Evolutionary conservation across 2,329 filamentous ascomycete genomes (phyloP), one percentile per base, ranked within the genome.

Genomic region (Aspergillus ibericus): DNA sequence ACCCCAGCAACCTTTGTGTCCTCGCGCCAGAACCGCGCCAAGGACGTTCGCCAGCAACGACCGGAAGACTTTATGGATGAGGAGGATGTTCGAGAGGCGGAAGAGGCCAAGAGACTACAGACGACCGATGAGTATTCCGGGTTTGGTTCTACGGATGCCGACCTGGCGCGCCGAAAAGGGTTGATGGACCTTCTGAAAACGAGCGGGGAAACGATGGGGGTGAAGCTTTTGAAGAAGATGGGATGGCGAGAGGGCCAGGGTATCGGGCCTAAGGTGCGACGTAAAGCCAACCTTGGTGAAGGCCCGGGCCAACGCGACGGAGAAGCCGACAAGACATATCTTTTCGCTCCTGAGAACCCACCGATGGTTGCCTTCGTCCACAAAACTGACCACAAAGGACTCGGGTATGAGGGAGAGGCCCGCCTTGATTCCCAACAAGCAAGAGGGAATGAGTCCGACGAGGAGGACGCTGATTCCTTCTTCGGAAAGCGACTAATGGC

Each of bases 1-100:
- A 88, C 91, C 0, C 95, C 95, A 1, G 88, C 91, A 20, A 89
- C 91, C 0, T 99, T 98, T 74, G 88, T 96, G 9, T 98, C 93
- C 6, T 97, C 93, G 53, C 89, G 95, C 22, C 80, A 85, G 38
- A 91, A 91, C 68, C 89, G 92, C 56, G 86, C 83, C 63, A 91
- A 90, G 70, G 85, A 90, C 78, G 81, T 80, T n/a, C 82, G 84
- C 56, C 68, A 72, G 50, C 87, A 90, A 70, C 86, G 88, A 49
- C 85, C 87, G 0, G 92, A 98, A 74, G 93, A 98, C 71, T 98
- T 93, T 68, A 99, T 99, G 95, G 95, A 99, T 69, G 93, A 96
- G 42, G 95, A 99, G 73, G 95, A 99, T 75, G 80, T 96, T 34
- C 90, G 89, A 6, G 92, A 96, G 72, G 90, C 88, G 0, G 91